These are phyloP conservation scores for Candolleomyces eurysporus DNA, from an alignment of 768 basidiomycete genomes.

Conservation along the genomic window DNA sequence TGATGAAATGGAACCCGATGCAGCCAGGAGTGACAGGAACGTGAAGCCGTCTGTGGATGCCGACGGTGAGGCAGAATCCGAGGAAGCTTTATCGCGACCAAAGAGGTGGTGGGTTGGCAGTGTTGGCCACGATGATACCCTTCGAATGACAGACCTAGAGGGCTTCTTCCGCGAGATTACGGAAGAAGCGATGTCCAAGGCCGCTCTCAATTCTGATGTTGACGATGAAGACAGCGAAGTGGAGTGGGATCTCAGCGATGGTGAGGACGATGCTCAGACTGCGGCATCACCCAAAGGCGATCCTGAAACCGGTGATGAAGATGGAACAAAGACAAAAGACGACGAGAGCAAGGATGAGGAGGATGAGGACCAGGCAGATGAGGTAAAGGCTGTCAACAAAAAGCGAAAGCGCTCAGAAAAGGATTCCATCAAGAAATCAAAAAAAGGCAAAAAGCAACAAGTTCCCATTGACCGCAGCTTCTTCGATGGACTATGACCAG, in stretches of 20 bases:
- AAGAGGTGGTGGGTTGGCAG: slow-evolving; percentile 83
- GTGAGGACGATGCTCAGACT: slow-evolving; percentile 5
- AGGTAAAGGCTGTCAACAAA: slow-evolving; percentile 29
- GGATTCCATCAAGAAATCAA: slow-evolving; percentile 52
- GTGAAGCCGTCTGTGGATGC: slow-evolving; percentile 12
- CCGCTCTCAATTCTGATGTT: slow-evolving; percentile 20
- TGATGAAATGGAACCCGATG: slow-evolving; percentile 19
- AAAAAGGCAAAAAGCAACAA: slow-evolving; percentile 59
- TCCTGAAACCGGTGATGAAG: slow-evolving; percentile 10
- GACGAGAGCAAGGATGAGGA: not conserved
- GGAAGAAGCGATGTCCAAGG: slow-evolving; percentile 25
- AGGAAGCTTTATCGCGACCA: slow-evolving; percentile 13
- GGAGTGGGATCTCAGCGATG: slow-evolving; percentile 12
- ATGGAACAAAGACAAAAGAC: not conserved
- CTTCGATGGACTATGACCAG: slow-evolving; percentile 58
- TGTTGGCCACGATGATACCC: slow-evolving; percentile 83
- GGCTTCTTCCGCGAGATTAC: slow-evolving; percentile 57
- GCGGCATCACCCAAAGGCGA: slow-evolving; percentile 4
- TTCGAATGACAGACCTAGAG: slow-evolving; percentile 83
- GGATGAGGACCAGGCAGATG: slow-evolving; percentile 17
- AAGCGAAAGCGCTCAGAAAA: slow-evolving; percentile 52
- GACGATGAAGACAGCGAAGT: slow-evolving; percentile 25
- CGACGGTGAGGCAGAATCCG: slow-evolving; percentile 16
- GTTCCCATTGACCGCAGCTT: slow-evolving; percentile 55
- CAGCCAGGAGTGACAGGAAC: slow-evolving; percentile 19